phyloP scores from a whole-genome alignment of 495 filamentous ascomycete genomes.

The Aspergillus heteromorphus region DNA sequence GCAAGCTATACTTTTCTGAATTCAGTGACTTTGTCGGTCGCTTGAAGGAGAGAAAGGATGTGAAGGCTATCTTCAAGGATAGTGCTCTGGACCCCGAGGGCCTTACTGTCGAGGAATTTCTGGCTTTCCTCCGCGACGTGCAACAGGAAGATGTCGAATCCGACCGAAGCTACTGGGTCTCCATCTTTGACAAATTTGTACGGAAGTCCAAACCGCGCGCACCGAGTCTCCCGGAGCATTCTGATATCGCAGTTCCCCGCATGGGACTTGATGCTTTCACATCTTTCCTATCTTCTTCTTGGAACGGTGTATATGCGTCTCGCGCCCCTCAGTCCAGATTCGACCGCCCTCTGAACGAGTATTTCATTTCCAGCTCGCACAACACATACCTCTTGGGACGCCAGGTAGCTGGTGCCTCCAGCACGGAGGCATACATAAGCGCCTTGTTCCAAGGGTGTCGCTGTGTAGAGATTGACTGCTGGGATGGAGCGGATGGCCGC shows the following conservation, averaged over 20 bases:
- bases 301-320: slow-evolving; percentile 56
- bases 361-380: slow-evolving; percentile 97
- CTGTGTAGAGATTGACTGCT: slow-evolving; percentile 96
- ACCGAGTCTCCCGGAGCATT: slow-evolving; percentile 28
- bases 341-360: slow-evolving; percentile 87
- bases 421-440: slow-evolving; percentile 87
- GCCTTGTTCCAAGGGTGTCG: slow-evolving; percentile 86
- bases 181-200: slow-evolving; percentile 67
- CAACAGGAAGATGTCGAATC: slow-evolving; percentile 72
- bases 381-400: slow-evolving; percentile 94
- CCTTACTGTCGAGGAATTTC: slow-evolving; percentile 66
- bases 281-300: slow-evolving; percentile 67
- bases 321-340: slow-evolving; percentile 55
- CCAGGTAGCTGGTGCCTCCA: slow-evolving; percentile 83
- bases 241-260: slow-evolving; percentile 35
- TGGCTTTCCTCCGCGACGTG: slow-evolving; percentile 63
- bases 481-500: slow-evolving; percentile 83
- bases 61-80: slow-evolving; percentile 61
- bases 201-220: slow-evolving; percentile 57
- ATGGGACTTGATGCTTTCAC: slow-evolving; percentile 75
- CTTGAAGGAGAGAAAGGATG: slow-evolving; percentile 78
- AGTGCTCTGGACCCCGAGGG: slow-evolving; percentile 49
- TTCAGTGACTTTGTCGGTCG: slow-evolving; percentile 77
- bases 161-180: slow-evolving; percentile 61
- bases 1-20: slow-evolving; percentile 64